These are phyloP conservation scores for Yarrowia osloensis DNA, from an alignment of 805 yeast genomes.

Conservation along the genomic window DNA sequence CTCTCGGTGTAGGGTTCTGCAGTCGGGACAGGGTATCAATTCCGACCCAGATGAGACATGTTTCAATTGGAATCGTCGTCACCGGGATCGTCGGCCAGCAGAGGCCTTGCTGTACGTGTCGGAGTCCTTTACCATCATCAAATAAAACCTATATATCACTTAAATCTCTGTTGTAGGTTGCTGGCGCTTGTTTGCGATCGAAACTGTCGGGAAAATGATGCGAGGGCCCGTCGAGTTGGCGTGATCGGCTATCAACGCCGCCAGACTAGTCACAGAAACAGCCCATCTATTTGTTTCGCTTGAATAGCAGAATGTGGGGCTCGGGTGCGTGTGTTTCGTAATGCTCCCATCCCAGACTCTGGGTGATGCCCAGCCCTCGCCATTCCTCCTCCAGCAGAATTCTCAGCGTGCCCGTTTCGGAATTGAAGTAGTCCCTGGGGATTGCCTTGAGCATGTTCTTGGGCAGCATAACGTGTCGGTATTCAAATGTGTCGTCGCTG, in stretches of 20 bases:
- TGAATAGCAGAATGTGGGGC: constrained; percentile 91
- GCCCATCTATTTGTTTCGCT: constrained; percentile 41
- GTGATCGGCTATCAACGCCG: neutral
- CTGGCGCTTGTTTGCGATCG: neutral
- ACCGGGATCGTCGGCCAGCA: no score
- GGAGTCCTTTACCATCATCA: constrained; percentile 20
- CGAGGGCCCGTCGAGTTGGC: constrained; percentile 10
- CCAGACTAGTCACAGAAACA: neutral
- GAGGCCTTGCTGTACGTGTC: no score
- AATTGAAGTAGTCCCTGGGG: constrained; percentile 90
- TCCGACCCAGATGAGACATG: no score
- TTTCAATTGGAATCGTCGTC: no score
- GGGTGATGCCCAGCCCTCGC: constrained; percentile 98
- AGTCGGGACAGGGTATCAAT: neutral
- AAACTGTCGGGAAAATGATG: constrained; percentile 10
- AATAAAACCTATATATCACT: constrained; percentile 21
- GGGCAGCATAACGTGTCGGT: constrained; percentile 95
- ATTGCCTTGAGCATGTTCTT: constrained; percentile 91
- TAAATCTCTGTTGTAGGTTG: constrained; percentile 1
- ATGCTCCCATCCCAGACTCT: constrained; percentile 96
- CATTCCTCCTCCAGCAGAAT: constrained; percentile 94
- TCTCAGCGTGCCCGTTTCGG: constrained; percentile 90
- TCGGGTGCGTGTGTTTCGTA: constrained; percentile 98
- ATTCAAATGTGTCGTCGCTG: constrained; percentile 88
- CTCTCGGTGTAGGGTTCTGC: no score